These are phyloP conservation scores for Kodamaea hsintzibuensis DNA, from an alignment of 805 yeast genomes.

Conservation along the genomic window DNA sequence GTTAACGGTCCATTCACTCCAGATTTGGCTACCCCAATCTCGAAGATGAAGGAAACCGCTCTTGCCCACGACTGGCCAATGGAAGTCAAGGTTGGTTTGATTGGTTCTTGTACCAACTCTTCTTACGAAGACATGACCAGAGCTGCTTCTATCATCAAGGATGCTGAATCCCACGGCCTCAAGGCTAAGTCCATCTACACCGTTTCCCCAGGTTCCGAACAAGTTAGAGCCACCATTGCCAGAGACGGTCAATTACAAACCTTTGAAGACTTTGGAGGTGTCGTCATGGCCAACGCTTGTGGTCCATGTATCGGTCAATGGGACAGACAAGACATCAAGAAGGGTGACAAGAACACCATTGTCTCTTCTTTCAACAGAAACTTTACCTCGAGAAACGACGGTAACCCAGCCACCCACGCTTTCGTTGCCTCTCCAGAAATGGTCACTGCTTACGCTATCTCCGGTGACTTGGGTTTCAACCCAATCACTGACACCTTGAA, in stretches of 20 bases:
- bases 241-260: constrained; percentile 87
- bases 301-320: constrained; percentile 99
- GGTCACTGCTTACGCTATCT: constrained; percentile 91
- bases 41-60: constrained; percentile 74
- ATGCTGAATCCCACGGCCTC: constrained; percentile 83
- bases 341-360: constrained; percentile 94
- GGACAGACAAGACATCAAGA: constrained; percentile 92
- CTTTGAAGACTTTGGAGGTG: constrained; percentile 86
- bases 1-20: constrained; percentile 99
- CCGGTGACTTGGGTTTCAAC: constrained; percentile 96
- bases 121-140: constrained; percentile 98
- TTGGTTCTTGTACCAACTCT: constrained; percentile 98
- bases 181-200: constrained; percentile 86
- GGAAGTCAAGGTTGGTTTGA: constrained; percentile 85
- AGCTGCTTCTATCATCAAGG: constrained; percentile 85
- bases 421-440: constrained; percentile 97
- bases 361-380: constrained; percentile 98
- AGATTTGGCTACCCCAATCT: constrained; percentile 91
- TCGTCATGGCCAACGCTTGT: constrained; percentile 94
- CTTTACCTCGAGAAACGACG: constrained; percentile 97
- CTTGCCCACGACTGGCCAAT: constrained; percentile 81
- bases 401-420: constrained; percentile 96
- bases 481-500: constrained; percentile 88
- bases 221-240: constrained; percentile 93
- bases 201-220: constrained; percentile 98